Base-by-base conservation (phyloP, 192 early-diverging fungal genomes). In the Coemansia sp. region DNA sequence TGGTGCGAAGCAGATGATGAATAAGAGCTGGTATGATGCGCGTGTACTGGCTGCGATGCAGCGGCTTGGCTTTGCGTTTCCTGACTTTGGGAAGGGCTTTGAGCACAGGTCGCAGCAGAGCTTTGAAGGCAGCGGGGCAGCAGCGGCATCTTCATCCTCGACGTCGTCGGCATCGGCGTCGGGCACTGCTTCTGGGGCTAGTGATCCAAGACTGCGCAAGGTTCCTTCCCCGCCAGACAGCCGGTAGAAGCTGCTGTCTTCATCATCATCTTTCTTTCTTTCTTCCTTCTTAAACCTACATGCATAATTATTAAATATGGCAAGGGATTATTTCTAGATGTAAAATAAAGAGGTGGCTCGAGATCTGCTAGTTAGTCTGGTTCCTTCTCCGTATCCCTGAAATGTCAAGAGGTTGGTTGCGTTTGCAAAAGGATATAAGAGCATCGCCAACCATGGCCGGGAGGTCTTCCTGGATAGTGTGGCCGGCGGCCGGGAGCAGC, bases 381-480 rank as follows among this genome's bases (percentile, higher is more conserved):
- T 59, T 59, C 57, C 4, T 41, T 59, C 57, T 39, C 39, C 57
- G 10, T 16, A 59, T 59, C 12, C 63, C 64, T 16, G 80, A 57
- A 40, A 83, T 78, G 59, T 83, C 67, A 1, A 89, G 75, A 32
- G 78, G 82, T 68, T 87, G 84, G 68, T 90, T 90, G 57, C 91
- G 78, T 66, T 81, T 82, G 87, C 87, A 90, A 62, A 93, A 93
- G 8, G 86, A 81, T 49, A 87, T 57, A n/a, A 93, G 63, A 6
- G 77, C 65, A 8, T 69, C 60, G 5, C 86, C 90, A 41, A 88
- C 85, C 26, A 77, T 82, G 2, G 83, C 76, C 0, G 91, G 91
- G 7, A 78, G 73, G 61, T 93, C 91, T 65, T 93, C 91, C 62
- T 93, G 90, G 16, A 93, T 73, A 41, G 85, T 85, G 60, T 93